Evolutionary conservation across 1,139 yeast species (phyloP), one percentile per base, ranked within the genome.

Genomic region (Yamadazyma buinensis): DNA sequence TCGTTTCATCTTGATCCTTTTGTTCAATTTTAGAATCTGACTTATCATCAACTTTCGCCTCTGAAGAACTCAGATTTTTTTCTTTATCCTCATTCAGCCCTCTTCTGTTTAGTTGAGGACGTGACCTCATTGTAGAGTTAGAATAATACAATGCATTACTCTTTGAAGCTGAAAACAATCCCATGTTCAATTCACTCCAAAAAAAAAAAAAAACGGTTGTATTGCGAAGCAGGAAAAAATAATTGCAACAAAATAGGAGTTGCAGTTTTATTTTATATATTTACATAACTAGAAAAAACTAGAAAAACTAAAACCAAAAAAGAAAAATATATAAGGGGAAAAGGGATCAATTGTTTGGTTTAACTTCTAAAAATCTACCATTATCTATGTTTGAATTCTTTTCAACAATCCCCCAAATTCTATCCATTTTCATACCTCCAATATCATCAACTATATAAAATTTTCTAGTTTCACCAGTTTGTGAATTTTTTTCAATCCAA

Each of bases 371-470:
- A 35, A 52, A 64, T 40, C 95, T 65, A 5, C 94, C 94, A 42
- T 80, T 81, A 48, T 83, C 72, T 5, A 81, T 64, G 0, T 82
- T 84, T 31, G 78, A 66, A 43, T 80, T 77, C 35, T 64, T 64
- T 54, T 85, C 95, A 5, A 83, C 75, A 13, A 84, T 73, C 2
- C 92, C 88, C 92, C 95, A 81, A 4, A 85, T 54, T 36, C 95
- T 63, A 48, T 85, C 95, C 95, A 85, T 85, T 45, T 77, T 77
- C 51, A 83, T 62, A 1, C 95, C 95, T 3, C 95, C 94, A 29
- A 83, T 67, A 44, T 84, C 82, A 50, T 85, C 95, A 7, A 72
- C 75, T 3, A 85, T 73, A 47, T 78, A 83, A 54, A 68, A 77
- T 24, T 63, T 59, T 41, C 67, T 61, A 37, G 49, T 59, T 29